A percentile compares a stretch with the other conserved stretches of the same genome.
phyloP scores from a whole-genome alignment of 495 filamentous ascomycete genomes.

The Penicillium alfredii region DNA sequence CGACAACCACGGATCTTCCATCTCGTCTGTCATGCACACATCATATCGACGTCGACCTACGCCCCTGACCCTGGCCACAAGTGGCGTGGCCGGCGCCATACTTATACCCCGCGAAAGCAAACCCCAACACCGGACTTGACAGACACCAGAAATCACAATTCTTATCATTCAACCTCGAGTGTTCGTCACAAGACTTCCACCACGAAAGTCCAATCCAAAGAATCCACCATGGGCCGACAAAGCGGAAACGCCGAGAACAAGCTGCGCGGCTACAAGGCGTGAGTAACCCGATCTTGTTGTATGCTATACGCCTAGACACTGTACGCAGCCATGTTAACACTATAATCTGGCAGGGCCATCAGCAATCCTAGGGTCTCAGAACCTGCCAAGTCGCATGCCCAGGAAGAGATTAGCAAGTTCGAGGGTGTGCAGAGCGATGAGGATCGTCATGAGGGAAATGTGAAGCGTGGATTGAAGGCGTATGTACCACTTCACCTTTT shows the following conservation, averaged over 20 bases:
- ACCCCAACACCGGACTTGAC: not conserved
- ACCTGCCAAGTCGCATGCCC: conserved; percentile 6
- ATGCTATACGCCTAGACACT: not conserved
- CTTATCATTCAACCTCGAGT: no score
- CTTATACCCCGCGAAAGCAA: not conserved
- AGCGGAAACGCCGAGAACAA: conserved; percentile 10
- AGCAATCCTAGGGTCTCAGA: not conserved
- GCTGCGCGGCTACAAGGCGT: conserved; percentile 19
- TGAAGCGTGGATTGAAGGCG: conserved; percentile 16
- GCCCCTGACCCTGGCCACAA: conserved; percentile 7
- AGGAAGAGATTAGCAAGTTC: conserved; percentile 8
- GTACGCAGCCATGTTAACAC: not conserved
- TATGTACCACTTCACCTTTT: no score
- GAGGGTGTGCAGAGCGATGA: conserved; percentile 2
- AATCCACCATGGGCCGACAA: conserved; percentile 2
- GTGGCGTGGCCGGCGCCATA: conserved; percentile 4
- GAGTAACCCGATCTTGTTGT: no score
- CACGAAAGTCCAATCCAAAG: conserved; percentile 1
- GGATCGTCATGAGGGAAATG: conserved; percentile 9
- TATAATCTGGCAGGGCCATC: not conserved
- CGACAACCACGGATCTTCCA: no score
- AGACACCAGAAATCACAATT: no score
- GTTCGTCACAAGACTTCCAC: not conserved
- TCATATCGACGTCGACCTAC: no score
- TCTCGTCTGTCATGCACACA: conserved; percentile 8